Conservation (phyloP, 1,139 yeast genomes). For the Yamadazyma conglobata region DNA sequence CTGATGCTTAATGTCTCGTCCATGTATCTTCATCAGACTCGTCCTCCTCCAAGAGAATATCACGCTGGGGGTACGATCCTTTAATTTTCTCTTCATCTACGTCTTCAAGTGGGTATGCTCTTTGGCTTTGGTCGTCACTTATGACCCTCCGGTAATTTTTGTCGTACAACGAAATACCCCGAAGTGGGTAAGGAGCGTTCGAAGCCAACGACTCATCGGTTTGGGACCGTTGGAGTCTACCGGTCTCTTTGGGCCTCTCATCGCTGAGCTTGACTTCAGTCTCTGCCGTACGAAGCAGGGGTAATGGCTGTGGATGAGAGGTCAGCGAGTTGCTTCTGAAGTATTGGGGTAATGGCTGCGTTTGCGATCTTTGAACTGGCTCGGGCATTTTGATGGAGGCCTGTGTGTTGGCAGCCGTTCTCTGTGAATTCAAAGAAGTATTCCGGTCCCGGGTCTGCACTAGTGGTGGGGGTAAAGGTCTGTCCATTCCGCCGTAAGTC, state of each 20-base stretch:
- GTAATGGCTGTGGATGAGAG: constrained; percentile 1
- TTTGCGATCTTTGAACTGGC: constrained; percentile 3
- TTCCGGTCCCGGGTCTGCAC: no score
- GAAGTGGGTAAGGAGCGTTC: constrained; percentile 24
- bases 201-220: constrained; percentile 4
- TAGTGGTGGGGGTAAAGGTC: constrained; percentile 2
- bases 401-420: no score
- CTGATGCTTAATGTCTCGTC: no score
- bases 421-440: no score
- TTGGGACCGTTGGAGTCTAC: constrained; percentile 4
- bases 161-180: constrained; percentile 24
- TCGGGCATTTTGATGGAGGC: no score
- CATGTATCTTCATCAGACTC: constrained; percentile 5
- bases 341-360: constrained; percentile 5
- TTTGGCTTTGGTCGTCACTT: constrained; percentile 1
- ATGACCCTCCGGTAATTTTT: constrained; percentile 4
- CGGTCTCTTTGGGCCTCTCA: no score
- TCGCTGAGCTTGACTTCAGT: no score
- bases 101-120: constrained; percentile 3
- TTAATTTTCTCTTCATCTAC: constrained; percentile 3
- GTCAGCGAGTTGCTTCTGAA: constrained; percentile 1
- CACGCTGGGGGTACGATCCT: constrained; percentile 3
- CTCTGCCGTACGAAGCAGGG: no score
- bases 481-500: constrained; percentile 1
- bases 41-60: background rate